Percentiles rank a stretch among this genome's conserved stretches.
These are phyloP conservation scores for Fonsecaea monophora DNA, from an alignment of 2,329 filamentous ascomycete genomes.

Conservation along the genomic window DNA sequence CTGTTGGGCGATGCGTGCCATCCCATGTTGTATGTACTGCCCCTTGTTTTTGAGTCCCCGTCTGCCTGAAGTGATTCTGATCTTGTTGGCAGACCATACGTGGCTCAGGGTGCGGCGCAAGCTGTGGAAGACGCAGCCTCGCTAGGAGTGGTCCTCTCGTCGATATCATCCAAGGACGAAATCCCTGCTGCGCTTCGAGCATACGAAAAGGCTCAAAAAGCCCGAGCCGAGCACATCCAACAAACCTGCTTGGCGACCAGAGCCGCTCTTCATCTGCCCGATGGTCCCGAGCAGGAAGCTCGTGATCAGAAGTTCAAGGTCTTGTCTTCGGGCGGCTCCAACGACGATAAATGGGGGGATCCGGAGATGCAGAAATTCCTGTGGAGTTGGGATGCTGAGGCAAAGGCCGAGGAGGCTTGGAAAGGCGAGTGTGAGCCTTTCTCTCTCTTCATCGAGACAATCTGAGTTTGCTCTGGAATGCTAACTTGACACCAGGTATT, in stretches of 20 bases:
- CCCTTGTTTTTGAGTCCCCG: background rate
- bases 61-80: background rate
- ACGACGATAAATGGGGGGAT: conserved; percentile 71
- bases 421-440: conserved; percentile 20
- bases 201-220: conserved; percentile 57
- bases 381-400: conserved; percentile 68
- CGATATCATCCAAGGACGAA: conserved; percentile 47
- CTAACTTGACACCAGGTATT: background rate
- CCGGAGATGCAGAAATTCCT: conserved; percentile 71
- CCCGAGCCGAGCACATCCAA: conserved; percentile 47
- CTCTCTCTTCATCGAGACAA: background rate
- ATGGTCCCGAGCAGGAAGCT: conserved; percentile 41
- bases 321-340: conserved; percentile 56
- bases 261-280: conserved; percentile 43
- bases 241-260: conserved; percentile 50
- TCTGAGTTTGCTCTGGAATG: background rate
- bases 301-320: conserved; percentile 59
- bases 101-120: conserved; percentile 54
- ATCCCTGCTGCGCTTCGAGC: conserved; percentile 47
- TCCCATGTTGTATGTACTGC: conserved; percentile 47
- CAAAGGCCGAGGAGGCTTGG: conserved; percentile 59
- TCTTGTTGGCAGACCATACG: conserved; percentile 44
- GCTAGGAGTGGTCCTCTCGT: conserved; percentile 43
- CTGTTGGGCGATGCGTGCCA: conserved; percentile 54
- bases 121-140: conserved; percentile 53